Conservation (phyloP, 768 basidiomycete species). For the Mycena amicta region DNA sequence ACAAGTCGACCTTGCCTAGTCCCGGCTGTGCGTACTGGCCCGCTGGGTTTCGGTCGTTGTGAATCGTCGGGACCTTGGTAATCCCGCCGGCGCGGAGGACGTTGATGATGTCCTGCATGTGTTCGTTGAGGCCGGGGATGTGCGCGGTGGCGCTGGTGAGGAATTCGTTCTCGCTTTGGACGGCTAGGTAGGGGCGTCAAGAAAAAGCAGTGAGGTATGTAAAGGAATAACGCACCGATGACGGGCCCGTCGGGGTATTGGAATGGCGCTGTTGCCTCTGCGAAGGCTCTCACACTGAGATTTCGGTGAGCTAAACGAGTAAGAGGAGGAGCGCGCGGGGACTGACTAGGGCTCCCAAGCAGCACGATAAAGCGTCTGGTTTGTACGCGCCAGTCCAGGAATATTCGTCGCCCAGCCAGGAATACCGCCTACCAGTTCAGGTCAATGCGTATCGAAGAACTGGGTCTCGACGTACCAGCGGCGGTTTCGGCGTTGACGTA, state of each 20-base stretch:
- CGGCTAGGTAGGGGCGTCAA: slow-evolving; percentile 19
- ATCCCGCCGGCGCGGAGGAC: slow-evolving; percentile 38
- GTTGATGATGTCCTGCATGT: slow-evolving; percentile 48
- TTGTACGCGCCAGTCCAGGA: slow-evolving; percentile 60
- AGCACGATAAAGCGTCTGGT: slow-evolving; percentile 54
- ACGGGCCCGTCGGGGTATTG: slow-evolving; percentile 48
- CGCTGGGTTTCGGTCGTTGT: slow-evolving; percentile 35
- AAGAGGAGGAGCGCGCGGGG: not conserved
- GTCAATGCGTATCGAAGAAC: not conserved
- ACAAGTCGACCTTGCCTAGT: slow-evolving; percentile 40
- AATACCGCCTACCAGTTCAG: slow-evolving; percentile 37
- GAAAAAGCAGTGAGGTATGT: not conserved
- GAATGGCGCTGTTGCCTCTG: slow-evolving; percentile 35
- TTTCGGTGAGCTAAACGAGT: slow-evolving; percentile 2
- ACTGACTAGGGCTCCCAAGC: slow-evolving; percentile 51
- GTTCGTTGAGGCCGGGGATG: slow-evolving; percentile 37
- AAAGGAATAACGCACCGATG: slow-evolving; percentile 31
- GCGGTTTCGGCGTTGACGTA: slow-evolving; percentile 71
- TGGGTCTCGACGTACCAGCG: slow-evolving; percentile 40
- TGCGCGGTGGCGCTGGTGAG: slow-evolving; percentile 28
- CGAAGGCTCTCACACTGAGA: slow-evolving; percentile 30
- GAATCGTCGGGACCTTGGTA: slow-evolving; percentile 39
- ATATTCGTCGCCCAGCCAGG: slow-evolving; percentile 53
- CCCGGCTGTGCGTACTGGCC: slow-evolving; percentile 34
- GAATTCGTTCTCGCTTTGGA: slow-evolving; percentile 53